Evolutionary conservation across 1,284 basidiomycete species (phyloP), one percentile per base, ranked within the genome.

Genomic region (Phellinidium pouzarii): DNA sequence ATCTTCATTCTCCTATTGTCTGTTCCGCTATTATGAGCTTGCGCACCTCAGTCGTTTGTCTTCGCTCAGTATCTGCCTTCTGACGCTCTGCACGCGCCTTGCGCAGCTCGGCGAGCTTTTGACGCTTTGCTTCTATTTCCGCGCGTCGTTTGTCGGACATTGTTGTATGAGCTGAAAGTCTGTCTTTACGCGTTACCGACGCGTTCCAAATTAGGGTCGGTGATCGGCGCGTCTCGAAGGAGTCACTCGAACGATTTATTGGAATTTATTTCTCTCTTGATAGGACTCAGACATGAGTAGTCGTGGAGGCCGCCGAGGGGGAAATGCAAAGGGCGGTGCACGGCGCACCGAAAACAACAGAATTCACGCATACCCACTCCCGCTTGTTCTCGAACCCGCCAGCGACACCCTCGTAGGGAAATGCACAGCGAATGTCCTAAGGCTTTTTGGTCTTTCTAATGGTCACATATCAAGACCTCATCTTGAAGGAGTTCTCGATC

Each of bases 111-210:
- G 82, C 91, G 40, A 98, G 82, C 68, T 93, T 94, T 5, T 84
- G 82, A 55, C 86, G 77, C 71, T 98, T 99, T 38, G 87, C 90
- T 69, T 94, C 92, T 58, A 98, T 91, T 71, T 97, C 94, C 62
- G 84, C 60, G 57, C 61, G 58, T 52, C 61, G 53, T 62, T 41
- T 50, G 38, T 48, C 52, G n/a, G 44, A 46, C 51, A 53, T 53
- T 20, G n/a, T 47, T 23, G 37, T 48, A 34, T 34, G 27, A 17
- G 22, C 17, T 27, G 4, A 11, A 11, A 46, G 20, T 22, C 26
- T 40, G 37, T 17, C 4, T 8, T 17, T 20, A 20, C 7, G 14
- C 11, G 37, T 17, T 34, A 8, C 44, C 20, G 34, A 46, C 31
- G 19, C 26, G 23, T 29, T 50, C 26, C 37, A 3, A 7, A 20